These are phyloP conservation scores for Cutaneotrichosporon dermatis DNA, from an alignment of 1,284 basidiomycete species.

Conservation along the genomic window DNA sequence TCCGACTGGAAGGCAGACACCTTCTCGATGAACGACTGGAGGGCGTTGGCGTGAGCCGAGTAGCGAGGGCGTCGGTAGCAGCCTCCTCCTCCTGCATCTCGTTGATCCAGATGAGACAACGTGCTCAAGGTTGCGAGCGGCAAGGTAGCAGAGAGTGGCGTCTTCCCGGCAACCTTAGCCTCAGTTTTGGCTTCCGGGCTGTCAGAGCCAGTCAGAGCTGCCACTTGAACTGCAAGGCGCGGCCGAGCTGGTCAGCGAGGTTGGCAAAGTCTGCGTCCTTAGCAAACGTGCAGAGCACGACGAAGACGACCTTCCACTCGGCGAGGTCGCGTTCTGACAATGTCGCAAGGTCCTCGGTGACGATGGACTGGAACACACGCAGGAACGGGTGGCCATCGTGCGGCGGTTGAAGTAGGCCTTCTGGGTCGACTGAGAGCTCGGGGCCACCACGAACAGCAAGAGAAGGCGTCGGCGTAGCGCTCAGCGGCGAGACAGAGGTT, in stretches of 20 bases:
- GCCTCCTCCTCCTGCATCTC: slow-evolving; percentile 86
- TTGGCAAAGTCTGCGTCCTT: slow-evolving; percentile 75
- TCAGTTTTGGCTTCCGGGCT: slow-evolving; percentile 48
- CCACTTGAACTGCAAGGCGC: slow-evolving; percentile 80
- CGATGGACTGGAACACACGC: slow-evolving; percentile 91
- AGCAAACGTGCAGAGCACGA: slow-evolving; percentile 94
- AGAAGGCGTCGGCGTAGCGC: slow-evolving; percentile 93
- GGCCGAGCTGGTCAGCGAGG: slow-evolving; percentile 86
- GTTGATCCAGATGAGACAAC: slow-evolving; percentile 87
- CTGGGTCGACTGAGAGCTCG: slow-evolving; percentile 82
- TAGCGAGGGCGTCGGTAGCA: slow-evolving; percentile 55
- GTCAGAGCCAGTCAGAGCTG: slow-evolving; percentile 57
- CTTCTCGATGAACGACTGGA: slow-evolving; percentile 96
- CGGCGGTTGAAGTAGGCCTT: slow-evolving; percentile 87
- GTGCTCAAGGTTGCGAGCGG: slow-evolving; percentile 82
- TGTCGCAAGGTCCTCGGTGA: slow-evolving; percentile 83
- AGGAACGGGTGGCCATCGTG: slow-evolving; percentile 78
- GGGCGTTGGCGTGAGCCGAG: slow-evolving; percentile 77
- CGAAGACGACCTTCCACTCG: slow-evolving; percentile 97
- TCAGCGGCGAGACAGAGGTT: slow-evolving; percentile 84
- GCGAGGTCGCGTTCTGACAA: slow-evolving; percentile 92
- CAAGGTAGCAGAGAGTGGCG: slow-evolving; percentile 87
- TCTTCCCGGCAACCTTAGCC: slow-evolving; percentile 73
- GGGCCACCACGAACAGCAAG: slow-evolving; percentile 87
- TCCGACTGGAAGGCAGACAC: slow-evolving; percentile 89